A percentile compares a stretch with the other conserved stretches of the same genome.
Evolutionary conservation across 2,329 filamentous ascomycete species (phyloP).

Genomic region (Trichoderma afroharzianum): DNA sequence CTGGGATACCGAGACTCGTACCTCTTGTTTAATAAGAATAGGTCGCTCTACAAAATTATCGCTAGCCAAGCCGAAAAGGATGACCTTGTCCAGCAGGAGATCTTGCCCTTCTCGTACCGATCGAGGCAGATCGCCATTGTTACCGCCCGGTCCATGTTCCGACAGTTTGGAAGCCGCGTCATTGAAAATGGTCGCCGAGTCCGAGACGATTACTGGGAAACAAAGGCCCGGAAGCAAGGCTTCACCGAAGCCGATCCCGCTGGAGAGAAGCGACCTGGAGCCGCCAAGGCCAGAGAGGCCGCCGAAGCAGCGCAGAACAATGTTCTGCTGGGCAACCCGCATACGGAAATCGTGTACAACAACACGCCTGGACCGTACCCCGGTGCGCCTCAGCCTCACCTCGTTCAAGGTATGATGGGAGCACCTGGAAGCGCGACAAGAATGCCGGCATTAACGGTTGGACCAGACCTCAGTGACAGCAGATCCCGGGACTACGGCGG

Average conservation of each 20-base stretch:
- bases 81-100: constrained; percentile 90
- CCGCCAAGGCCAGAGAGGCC: constrained; percentile 81
- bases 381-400: constrained; percentile 62
- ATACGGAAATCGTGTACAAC: constrained; percentile 86
- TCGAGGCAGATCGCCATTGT: constrained; percentile 99
- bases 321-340: constrained; percentile 61
- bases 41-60: constrained; percentile 96
- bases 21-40: constrained; percentile 96
- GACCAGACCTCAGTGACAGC: constrained; percentile 72
- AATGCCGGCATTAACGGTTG: constrained; percentile 80
- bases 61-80: constrained; percentile 95
- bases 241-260: constrained; percentile 96
- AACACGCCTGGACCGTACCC: constrained; percentile 65
- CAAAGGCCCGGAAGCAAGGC: constrained; percentile 92
- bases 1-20: constrained; percentile 97
- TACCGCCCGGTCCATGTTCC: constrained; percentile 96
- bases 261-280: constrained; percentile 92
- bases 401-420: constrained; percentile 69
- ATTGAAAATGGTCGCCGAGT: constrained; percentile 87
- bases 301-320: constrained; percentile 63
- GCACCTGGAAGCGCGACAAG: constrained; percentile 63
- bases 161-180: constrained; percentile 93
- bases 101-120: constrained; percentile 93
- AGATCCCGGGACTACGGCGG: constrained; percentile 77
- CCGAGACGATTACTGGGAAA: constrained; percentile 98